Conservation (phyloP, 129 eudicot species). For the Rutidosis leptorrhynchoides region DNA sequence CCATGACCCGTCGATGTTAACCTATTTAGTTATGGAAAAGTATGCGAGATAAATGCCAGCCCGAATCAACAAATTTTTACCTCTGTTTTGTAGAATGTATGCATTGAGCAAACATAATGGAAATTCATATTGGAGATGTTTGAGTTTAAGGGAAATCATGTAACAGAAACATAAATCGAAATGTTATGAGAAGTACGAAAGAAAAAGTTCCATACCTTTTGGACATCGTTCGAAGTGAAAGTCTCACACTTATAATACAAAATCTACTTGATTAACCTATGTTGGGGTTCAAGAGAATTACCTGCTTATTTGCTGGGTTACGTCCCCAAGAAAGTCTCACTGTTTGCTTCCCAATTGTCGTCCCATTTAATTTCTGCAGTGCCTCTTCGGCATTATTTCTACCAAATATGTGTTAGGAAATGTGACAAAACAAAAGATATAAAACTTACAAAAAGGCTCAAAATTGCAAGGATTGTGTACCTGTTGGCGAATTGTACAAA, state of each 20-base stretch:
- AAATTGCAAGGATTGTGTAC: constrained; percentile 24
- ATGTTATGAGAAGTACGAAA: neutral
- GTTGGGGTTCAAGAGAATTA: neutral
- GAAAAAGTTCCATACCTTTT: neutral
- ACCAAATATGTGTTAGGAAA: constrained; percentile 21
- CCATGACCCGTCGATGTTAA: neutral
- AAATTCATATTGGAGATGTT: neutral
- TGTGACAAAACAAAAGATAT: neutral
- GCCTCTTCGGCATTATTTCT: constrained; percentile 86
- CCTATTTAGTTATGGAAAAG: too few relatives aligned
- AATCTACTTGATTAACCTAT: neutral
- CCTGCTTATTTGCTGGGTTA: constrained; percentile 89
- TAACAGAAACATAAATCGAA: neutral
- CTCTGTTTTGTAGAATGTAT: neutral
- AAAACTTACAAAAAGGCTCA: constrained; percentile 1
- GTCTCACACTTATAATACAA: neutral
- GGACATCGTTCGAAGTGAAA: neutral
- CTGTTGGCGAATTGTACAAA: constrained; percentile 90
- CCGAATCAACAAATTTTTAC: too few relatives aligned
- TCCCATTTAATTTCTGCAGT: constrained; percentile 76
- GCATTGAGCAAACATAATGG: neutral
- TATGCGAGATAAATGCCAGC: too few relatives aligned
- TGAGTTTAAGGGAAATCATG: neutral
- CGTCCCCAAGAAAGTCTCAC: constrained; percentile 97
- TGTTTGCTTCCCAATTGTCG: constrained; percentile 78